phyloP scores from a whole-genome alignment of 352 stramenopile species.

The Thalassiosira pacifica region DNA sequence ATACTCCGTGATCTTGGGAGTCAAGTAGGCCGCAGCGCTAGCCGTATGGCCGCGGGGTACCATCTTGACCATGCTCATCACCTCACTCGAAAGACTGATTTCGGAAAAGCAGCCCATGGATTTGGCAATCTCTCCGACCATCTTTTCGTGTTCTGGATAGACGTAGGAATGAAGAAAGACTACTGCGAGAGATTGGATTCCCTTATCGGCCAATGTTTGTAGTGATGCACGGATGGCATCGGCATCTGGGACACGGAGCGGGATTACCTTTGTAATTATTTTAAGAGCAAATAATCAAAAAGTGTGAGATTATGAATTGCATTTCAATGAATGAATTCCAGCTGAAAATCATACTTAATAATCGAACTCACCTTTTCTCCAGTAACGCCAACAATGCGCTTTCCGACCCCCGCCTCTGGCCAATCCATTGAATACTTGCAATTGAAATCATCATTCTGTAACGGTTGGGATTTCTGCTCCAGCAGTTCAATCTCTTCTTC shows the following conservation, averaged over 20 bases:
- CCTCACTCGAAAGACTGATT: constrained; percentile 88
- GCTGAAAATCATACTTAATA: constrained; percentile 23
- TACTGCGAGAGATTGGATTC: constrained; percentile 95
- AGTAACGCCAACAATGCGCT: constrained; percentile 59
- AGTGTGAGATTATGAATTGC: too few relatives aligned
- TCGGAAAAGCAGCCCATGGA: constrained; percentile 94
- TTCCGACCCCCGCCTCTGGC: constrained; percentile 39
- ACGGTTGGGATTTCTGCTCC: constrained; percentile 23
- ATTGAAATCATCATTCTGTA: background rate
- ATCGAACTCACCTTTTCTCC: constrained; percentile 70
- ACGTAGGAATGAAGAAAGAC: constrained; percentile 94
- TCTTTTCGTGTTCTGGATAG: constrained; percentile 93
- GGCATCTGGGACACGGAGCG: constrained; percentile 88
- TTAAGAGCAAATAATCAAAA: background rate
- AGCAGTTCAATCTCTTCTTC: constrained; percentile 41
- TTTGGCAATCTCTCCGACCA: constrained; percentile 90
- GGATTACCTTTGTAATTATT: constrained; percentile 42
- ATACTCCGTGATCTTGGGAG: constrained; percentile 97
- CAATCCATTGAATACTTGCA: constrained; percentile 62
- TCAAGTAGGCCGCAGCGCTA: constrained; percentile 97
- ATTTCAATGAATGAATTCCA: too few relatives aligned
- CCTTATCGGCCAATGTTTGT: constrained; percentile 87
- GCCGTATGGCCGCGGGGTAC: constrained; percentile 97
- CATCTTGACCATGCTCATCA: constrained; percentile 99
- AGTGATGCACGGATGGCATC: constrained; percentile 89